These are phyloP conservation scores for Wickerhamiella occidentalis DNA, from an alignment of 805 yeast species.

Conservation along the genomic window DNA sequence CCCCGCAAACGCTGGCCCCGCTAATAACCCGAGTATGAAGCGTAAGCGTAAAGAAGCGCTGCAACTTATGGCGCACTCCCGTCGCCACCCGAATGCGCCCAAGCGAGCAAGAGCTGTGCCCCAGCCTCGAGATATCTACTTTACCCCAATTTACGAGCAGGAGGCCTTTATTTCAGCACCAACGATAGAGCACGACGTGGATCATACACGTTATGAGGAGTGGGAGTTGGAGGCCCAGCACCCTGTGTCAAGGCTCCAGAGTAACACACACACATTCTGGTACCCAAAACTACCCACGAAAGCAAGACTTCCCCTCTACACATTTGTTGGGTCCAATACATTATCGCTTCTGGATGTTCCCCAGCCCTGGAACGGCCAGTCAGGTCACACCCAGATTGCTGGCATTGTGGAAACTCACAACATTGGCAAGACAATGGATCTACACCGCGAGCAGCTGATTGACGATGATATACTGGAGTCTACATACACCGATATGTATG, in stretches of 20 bases:
- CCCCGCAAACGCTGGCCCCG: no score
- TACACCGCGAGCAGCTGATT: conserved; percentile 1
- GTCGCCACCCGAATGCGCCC: neutral
- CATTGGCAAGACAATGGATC: neutral
- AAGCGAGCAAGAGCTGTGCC: neutral
- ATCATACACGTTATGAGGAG: neutral
- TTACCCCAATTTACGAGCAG: neutral
- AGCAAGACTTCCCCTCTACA: neutral
- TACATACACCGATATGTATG: conserved; percentile 14
- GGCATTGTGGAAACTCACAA: neutral
- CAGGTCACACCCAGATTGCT: neutral
- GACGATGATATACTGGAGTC: conserved; percentile 10
- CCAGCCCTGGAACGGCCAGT: conserved; percentile 12
- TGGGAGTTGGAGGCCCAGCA: neutral
- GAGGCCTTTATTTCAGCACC: neutral
- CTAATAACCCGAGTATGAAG: no score
- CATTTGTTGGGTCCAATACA: conserved; percentile 16
- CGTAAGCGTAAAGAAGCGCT: no score
- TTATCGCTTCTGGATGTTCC: conserved; percentile 7
- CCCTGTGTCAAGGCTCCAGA: no score
- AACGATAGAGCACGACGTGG: neutral
- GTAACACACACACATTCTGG: neutral
- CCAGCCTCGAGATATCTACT: neutral
- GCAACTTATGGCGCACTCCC: no score
- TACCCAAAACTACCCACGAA: neutral